phyloP scores from a whole-genome alignment of 495 filamentous ascomycete genomes.

The Xylaria venustula region DNA sequence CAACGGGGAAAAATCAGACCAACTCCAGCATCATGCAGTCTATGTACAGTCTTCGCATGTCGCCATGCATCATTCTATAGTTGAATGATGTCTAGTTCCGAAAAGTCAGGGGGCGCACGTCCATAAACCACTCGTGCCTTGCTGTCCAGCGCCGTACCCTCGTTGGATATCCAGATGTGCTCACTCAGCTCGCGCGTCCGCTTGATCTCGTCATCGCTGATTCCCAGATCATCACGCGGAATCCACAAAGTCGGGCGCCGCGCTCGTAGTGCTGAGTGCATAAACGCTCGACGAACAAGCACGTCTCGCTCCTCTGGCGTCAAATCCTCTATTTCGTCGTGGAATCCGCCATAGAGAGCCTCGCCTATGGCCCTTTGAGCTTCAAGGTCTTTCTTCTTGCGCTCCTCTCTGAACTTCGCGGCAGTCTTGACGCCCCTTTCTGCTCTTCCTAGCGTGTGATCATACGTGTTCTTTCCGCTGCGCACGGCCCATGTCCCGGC shows the following conservation, averaged over 20 bases:
- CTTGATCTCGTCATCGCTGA: slow-evolving; percentile 87
- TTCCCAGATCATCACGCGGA: slow-evolving; percentile 83
- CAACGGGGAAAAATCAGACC: background rate
- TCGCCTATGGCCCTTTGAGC: slow-evolving; percentile 70
- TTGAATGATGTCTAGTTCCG: slow-evolving; percentile 83
- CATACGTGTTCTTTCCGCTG: slow-evolving; percentile 38
- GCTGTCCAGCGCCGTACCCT: slow-evolving; percentile 81
- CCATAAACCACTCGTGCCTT: slow-evolving; percentile 85
- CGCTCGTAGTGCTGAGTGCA: slow-evolving; percentile 83
- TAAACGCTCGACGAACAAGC: slow-evolving; percentile 84
- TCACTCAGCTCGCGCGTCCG: slow-evolving; percentile 73
- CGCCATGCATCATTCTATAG: slow-evolving; percentile 45
- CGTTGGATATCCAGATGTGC: slow-evolving; percentile 92
- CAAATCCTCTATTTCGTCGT: slow-evolving; percentile 92
- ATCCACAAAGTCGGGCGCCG: slow-evolving; percentile 91
- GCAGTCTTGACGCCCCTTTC: slow-evolving; percentile 36
- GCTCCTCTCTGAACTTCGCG: slow-evolving; percentile 39
- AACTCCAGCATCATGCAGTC: background rate
- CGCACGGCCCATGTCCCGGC: slow-evolving; percentile 49
- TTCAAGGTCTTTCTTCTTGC: slow-evolving; percentile 56
- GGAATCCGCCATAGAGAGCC: slow-evolving; percentile 78
- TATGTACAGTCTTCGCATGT: background rate
- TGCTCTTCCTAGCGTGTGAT: slow-evolving; percentile 42
- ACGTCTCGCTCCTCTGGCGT: slow-evolving; percentile 87
- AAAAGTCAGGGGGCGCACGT: slow-evolving; percentile 88